Base-by-base conservation (phyloP, 1,139 yeast genomes). In the Scheffersomyces parashehatae region DNA sequence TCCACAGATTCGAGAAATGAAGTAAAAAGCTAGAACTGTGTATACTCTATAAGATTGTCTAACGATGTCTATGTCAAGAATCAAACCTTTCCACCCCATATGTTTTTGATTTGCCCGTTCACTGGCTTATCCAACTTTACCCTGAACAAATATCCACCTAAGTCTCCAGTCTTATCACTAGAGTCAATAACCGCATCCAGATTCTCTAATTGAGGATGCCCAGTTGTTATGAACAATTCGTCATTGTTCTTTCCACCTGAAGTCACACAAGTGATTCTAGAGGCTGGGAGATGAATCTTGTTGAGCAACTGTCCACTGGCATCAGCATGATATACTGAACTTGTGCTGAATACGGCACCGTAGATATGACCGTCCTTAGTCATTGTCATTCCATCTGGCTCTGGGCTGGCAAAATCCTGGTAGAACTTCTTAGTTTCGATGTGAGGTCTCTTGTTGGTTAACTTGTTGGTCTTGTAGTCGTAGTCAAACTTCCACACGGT, bases 381-480 rank as follows among this genome's bases (percentile, higher is more conserved):
- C 50, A 86, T 67, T 15, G 83, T 73, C 53, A 87, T 73, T 30
- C 98, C 98, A 62, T 91, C 98, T 0, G 97, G 96, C 56, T 82
- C 93, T 2, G 85, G 73, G 28, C 46, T 66, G 49, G 40, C 56
- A 45, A 60, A 49, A 0, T 58, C 64, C 7, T 65, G 60, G 42
- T 65, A 65, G 2, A 66, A 49, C 12, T 68, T 65, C 35, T 63
- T 64, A 29, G 77, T 55, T 35, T 76, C 66, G 37, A 83, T 66
- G 51, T 75, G 76, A 16, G 64, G 59, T 13, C 59, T 47, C 43
- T 76, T 74, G 56, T 81, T 75, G 30, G 73, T 50, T 37, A 83
- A 60, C 13, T 57, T 59, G 36, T 81, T 82, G 3, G 75, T 63
- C 12, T 58, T 65, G 32, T 59, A 50, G 56, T 85, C 81, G 56